Percentiles rank a stretch among this genome's conserved stretches.
Conservation (phyloP, 805 yeast species). For the Wickerhamiella vanderwaltii region DNA sequence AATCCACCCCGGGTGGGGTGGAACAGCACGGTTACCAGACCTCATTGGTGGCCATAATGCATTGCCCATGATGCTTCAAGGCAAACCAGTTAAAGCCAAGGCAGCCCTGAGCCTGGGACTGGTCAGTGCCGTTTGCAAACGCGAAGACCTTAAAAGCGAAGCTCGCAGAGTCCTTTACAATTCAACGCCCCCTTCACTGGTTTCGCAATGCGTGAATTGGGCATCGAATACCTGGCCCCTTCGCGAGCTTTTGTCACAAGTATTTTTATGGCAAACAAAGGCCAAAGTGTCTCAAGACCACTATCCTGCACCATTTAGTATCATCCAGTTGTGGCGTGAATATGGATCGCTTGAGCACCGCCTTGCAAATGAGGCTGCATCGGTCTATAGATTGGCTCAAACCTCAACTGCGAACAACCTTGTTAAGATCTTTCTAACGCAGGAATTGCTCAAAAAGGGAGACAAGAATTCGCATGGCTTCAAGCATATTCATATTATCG, state of each 20-base stretch:
- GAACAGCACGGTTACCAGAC: conserved; percentile 38
- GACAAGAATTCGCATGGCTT: background rate
- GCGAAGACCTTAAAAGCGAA: background rate
- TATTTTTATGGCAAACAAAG: background rate
- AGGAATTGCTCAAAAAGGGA: conserved; percentile 8
- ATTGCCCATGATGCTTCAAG: conserved; percentile 38
- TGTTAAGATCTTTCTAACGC: background rate
- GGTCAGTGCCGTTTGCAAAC: conserved; percentile 22
- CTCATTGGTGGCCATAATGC: conserved; percentile 40
- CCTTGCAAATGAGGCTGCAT: conserved; percentile 4
- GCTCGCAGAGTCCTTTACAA: background rate
- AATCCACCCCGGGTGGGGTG: conserved; percentile 42
- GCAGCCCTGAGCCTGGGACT: conserved; percentile 39
- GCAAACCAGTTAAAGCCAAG: conserved; percentile 32
- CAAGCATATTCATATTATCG: conserved; percentile 7
- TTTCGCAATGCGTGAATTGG: background rate
- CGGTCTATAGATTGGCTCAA: background rate
- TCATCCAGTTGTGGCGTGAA: conserved; percentile 5
- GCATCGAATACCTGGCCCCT: conserved; percentile 4
- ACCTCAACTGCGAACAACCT: conserved; percentile 4
- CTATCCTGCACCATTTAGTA: conserved; percentile 7
- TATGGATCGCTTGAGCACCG: conserved; percentile 2
- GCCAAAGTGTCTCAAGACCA: background rate
- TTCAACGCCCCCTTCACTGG: background rate
- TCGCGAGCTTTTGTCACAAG: background rate